Conservation (phyloP, 768 basidiomycete genomes). For the Lactarius vividus region DNA sequence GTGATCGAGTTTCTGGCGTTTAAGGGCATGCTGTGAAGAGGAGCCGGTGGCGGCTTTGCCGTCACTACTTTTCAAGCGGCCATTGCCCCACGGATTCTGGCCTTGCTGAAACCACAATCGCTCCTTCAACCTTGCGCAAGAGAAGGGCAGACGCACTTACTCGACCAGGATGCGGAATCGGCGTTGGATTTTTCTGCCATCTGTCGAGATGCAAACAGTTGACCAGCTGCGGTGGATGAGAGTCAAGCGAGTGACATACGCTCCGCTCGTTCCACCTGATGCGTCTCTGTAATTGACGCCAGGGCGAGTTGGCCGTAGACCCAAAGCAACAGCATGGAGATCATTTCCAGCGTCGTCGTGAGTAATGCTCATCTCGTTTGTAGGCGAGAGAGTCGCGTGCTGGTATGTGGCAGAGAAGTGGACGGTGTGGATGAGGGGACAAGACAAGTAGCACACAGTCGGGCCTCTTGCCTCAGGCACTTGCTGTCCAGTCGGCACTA, state of each 20-base stretch:
- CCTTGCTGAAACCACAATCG: background rate
- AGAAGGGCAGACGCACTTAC: slow-evolving; percentile 6
- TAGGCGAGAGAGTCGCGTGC: background rate
- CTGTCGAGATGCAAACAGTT: background rate
- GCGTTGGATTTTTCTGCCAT: slow-evolving; percentile 3
- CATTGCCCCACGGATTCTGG: slow-evolving; percentile 2
- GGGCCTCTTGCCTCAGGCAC: no score
- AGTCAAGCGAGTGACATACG: slow-evolving; percentile 3
- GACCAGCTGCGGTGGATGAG: background rate
- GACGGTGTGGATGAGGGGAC: background rate
- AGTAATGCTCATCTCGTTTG: slow-evolving; percentile 12
- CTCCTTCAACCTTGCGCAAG: slow-evolving; percentile 1
- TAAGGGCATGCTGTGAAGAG: background rate
- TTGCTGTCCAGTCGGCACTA: background rate
- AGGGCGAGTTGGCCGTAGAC: background rate
- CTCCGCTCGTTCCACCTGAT: slow-evolving; percentile 7
- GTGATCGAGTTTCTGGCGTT: slow-evolving; percentile 12
- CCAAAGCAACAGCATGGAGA: slow-evolving; percentile 1
- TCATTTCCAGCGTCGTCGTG: slow-evolving; percentile 7
- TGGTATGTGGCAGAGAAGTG: background rate
- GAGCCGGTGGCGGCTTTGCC: background rate
- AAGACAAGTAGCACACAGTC: background rate
- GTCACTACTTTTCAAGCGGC: slow-evolving; percentile 6
- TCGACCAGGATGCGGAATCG: slow-evolving; percentile 8
- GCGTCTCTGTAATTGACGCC: slow-evolving; percentile 12